These are phyloP conservation scores for Fusarium neocosmosporiellum DNA, from an alignment of 2,329 filamentous ascomycete genomes.

Conservation along the genomic window DNA sequence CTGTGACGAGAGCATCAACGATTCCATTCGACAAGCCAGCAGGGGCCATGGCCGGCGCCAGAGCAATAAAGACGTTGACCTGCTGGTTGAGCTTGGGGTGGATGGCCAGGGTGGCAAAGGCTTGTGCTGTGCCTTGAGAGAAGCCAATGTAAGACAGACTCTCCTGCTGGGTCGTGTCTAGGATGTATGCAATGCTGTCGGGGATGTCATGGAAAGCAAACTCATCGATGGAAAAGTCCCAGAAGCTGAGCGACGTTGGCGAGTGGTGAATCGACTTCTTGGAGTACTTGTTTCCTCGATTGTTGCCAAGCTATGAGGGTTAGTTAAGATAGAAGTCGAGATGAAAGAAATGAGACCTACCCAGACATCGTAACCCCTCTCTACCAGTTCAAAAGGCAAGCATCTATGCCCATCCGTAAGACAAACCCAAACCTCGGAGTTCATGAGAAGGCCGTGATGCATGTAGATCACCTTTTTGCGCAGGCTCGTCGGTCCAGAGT, in stretches of 20 bases:
- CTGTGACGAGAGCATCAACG: conserved; percentile 92
- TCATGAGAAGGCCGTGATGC: conserved; percentile 97
- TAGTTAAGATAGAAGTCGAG: conserved; percentile 28
- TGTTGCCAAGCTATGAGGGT: conserved; percentile 83
- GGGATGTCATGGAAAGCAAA: conserved; percentile 99
- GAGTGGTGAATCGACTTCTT: conserved; percentile 88
- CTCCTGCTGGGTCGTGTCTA: conserved; percentile 82
- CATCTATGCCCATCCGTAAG: conserved; percentile 87
- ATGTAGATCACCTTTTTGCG: conserved; percentile 91
- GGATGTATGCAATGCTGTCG: conserved; percentile 91
- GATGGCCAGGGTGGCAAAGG: conserved; percentile 92
- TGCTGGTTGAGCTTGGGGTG: conserved; percentile 93
- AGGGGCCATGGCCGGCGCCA: conserved; percentile 96
- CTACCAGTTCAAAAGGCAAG: conserved; percentile 88
- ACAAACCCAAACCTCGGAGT: conserved; percentile 98
- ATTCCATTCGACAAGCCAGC: conserved; percentile 90
- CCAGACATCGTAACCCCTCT: conserved; percentile 96
- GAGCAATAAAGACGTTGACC: conserved; percentile 94
- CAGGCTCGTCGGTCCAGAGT: conserved; percentile 73
- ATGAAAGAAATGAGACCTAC: conserved; percentile 56
- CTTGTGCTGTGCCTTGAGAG: conserved; percentile 95
- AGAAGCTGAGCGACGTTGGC: conserved; percentile 82
- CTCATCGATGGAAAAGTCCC: conserved; percentile 98
- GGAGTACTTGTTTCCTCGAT: conserved; percentile 98
- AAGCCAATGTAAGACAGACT: conserved; percentile 97